Percentiles rank a stretch among this genome's conserved stretches.
phyloP scores from a whole-genome alignment of 2,329 filamentous ascomycete genomes.

The Hypoxylon sp. region DNA sequence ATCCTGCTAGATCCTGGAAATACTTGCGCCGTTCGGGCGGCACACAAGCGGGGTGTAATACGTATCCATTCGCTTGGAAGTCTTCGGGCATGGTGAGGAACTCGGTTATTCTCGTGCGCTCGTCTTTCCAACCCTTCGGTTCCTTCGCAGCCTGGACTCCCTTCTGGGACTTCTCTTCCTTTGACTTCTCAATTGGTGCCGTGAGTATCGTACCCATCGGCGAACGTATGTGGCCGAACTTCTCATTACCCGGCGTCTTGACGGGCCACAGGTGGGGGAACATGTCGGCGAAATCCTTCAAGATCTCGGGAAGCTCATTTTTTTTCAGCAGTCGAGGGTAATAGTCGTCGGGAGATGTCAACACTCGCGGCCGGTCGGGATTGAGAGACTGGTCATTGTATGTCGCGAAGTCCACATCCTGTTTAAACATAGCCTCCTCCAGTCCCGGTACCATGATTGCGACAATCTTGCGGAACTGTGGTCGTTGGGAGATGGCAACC shows the following conservation, averaged over 20 bases:
- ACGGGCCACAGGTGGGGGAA: constrained; percentile 93
- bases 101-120: constrained; percentile 83
- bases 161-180: constrained; percentile 73
- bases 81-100: constrained; percentile 81
- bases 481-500: constrained; percentile 72
- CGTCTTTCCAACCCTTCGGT: constrained; percentile 76
- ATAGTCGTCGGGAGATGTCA: constrained; percentile 69
- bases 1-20: constrained; percentile 73
- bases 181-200: constrained; percentile 75
- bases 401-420: constrained; percentile 62
- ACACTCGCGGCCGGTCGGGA: constrained; percentile 51
- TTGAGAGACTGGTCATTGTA: constrained; percentile 57
- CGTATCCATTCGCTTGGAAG: constrained; percentile 84
- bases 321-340: constrained; percentile 67
- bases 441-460: constrained; percentile 92
- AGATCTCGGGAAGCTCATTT: constrained; percentile 63
- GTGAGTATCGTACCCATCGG: constrained; percentile 87
- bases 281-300: constrained; percentile 80
- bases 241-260: constrained; percentile 86
- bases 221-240: constrained; percentile 83
- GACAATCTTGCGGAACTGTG: constrained; percentile 81
- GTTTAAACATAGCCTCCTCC: constrained; percentile 89
- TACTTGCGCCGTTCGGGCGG: constrained; percentile 68
- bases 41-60: constrained; percentile 83
- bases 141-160: constrained; percentile 71